These are phyloP conservation scores for Thraustochytrium striatum DNA, from an alignment of 352 stramenopile genomes.

Conservation along the genomic window DNA sequence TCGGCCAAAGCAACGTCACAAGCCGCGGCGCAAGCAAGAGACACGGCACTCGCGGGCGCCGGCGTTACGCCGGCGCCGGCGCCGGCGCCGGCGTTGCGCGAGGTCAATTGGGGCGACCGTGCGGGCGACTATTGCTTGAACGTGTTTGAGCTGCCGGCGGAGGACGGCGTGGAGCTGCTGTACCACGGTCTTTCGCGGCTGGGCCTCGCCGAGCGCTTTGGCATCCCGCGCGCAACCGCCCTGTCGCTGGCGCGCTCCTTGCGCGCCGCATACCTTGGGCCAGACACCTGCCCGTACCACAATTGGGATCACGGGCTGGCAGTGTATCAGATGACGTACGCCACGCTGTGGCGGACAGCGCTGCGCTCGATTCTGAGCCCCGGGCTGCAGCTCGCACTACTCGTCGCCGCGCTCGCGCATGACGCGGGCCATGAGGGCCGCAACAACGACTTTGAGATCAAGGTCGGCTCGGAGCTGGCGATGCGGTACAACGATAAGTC, in stretches of 20 bases:
- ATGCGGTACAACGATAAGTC: slow-evolving; percentile 78
- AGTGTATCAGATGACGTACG: slow-evolving; percentile 72
- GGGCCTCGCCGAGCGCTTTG: slow-evolving; percentile 61
- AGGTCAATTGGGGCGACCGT: no score
- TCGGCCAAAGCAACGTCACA: no score
- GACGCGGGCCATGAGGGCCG: slow-evolving; percentile 76
- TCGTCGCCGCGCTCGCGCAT: slow-evolving; percentile 70
- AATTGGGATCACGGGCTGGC: slow-evolving; percentile 76
- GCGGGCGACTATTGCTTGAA: not conserved
- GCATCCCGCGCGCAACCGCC: slow-evolving; percentile 62
- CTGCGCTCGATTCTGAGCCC: slow-evolving; percentile 60
- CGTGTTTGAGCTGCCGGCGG: not conserved
- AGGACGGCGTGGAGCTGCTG: slow-evolving; percentile 61
- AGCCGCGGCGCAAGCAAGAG: no score
- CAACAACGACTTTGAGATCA: slow-evolving; percentile 78
- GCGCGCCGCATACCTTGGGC: slow-evolving; percentile 68
- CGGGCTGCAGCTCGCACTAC: slow-evolving; percentile 66
- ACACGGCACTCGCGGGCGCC: no score
- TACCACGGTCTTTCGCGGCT: slow-evolving; percentile 29
- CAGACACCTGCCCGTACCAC: slow-evolving; percentile 64
- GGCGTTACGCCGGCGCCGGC: no score
- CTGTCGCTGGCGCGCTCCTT: slow-evolving; percentile 66
- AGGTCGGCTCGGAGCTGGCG: slow-evolving; percentile 65
- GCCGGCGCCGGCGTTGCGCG: no score
- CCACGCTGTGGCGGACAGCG: slow-evolving; percentile 61